A percentile compares a stretch with the other conserved stretches of the same genome.
phyloP scores from a whole-genome alignment of 176 grass and related monocot species.

The Oryza longistaminata region DNA sequence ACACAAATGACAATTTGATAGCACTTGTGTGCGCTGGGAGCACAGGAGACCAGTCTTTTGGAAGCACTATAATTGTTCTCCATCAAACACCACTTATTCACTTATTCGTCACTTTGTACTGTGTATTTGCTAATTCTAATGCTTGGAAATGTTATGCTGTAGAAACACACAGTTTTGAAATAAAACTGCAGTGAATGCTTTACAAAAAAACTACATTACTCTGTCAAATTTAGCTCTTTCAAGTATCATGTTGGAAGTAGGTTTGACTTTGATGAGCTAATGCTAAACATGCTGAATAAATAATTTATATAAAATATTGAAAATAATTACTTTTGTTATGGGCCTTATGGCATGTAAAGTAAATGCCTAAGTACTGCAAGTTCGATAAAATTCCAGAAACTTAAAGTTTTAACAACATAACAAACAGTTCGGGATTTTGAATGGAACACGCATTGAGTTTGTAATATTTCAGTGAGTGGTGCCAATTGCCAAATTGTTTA shows the following conservation, averaged over 20 bases:
- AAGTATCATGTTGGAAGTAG: background rate
- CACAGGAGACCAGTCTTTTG: background rate
- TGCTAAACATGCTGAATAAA: constrained; percentile 2
- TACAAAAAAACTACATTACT: background rate
- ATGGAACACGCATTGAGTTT: background rate
- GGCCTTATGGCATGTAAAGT: background rate
- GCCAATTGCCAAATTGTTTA: constrained; percentile 25
- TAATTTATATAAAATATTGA: background rate
- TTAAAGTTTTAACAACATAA: constrained; percentile 4
- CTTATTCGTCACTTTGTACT: background rate
- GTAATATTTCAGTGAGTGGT: constrained; percentile 24
- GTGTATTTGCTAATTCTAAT: background rate
- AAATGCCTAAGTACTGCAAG: constrained; percentile 9
- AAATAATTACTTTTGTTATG: background rate
- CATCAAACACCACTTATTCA: background rate
- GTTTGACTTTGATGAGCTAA: constrained; percentile 16
- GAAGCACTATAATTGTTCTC: background rate
- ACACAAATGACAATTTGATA: background rate
- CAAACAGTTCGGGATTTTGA: constrained; percentile 4
- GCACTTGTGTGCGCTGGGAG: background rate
- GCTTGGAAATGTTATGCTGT: background rate
- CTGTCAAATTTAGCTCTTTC: background rate
- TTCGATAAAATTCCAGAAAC: constrained; percentile 21
- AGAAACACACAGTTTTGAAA: background rate
- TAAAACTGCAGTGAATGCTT: background rate